Conservation (phyloP, 164 flowering plant species). For the Nymphaea colorata region DNA sequence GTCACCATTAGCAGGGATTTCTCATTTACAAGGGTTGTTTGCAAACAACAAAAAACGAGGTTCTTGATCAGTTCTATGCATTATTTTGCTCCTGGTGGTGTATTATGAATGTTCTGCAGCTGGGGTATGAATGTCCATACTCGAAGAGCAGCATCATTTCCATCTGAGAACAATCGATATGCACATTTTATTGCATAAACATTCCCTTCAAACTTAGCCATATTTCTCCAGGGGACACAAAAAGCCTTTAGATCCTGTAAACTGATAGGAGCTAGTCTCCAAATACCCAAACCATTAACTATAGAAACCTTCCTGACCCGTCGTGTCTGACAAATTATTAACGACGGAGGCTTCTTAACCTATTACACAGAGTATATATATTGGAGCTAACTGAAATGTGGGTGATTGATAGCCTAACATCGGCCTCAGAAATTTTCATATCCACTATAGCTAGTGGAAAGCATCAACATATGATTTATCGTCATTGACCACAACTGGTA, state of each 20-base stretch:
- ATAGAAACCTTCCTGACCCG: not conserved
- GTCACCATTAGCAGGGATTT: too few relatives aligned
- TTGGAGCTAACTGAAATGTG: not conserved
- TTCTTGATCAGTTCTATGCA: too few relatives aligned
- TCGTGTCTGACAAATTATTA: not conserved
- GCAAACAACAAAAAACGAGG: too few relatives aligned
- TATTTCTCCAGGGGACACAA: not conserved
- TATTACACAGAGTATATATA: not conserved
- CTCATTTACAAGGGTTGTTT: too few relatives aligned
- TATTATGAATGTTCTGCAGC: too few relatives aligned
- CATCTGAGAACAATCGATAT: not conserved
- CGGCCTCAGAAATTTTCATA: conserved; percentile 34
- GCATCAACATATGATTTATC: conserved; percentile 61
- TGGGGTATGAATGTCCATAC: too few relatives aligned
- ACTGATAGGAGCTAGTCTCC: not conserved
- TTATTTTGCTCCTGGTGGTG: too few relatives aligned
- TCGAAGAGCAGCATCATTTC: not conserved
- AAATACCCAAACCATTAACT: too few relatives aligned
- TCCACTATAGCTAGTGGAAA: conserved; percentile 44
- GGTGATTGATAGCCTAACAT: not conserved
- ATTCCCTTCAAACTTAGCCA: not conserved
- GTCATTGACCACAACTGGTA: conserved; percentile 62
- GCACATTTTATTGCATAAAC: not conserved
- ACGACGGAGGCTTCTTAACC: not conserved
- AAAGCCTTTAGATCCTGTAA: not conserved